Evolutionary conservation across 768 basidiomycete species (phyloP).

Genomic region (Cubamyces lactineus): DNA sequence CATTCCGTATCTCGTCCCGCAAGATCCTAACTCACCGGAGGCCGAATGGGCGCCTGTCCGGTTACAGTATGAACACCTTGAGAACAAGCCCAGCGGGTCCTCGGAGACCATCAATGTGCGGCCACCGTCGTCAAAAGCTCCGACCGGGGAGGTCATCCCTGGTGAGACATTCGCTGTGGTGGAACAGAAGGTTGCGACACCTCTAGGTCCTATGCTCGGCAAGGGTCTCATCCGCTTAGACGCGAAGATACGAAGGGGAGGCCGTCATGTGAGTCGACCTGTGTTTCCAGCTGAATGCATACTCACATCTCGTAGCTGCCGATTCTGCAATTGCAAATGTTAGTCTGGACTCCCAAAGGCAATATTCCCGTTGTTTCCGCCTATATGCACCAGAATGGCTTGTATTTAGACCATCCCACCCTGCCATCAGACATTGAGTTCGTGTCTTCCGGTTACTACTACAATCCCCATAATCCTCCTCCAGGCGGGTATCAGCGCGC

Average conservation of each 20-base stretch:
- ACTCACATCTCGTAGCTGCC: slow-evolving; percentile 57
- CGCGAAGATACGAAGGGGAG: slow-evolving; percentile 70
- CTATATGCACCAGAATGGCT: slow-evolving; percentile 65
- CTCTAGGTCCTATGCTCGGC: slow-evolving; percentile 81
- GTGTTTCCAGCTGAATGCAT: slow-evolving; percentile 5
- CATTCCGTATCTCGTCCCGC: slow-evolving; percentile 61
- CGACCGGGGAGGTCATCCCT: slow-evolving; percentile 54
- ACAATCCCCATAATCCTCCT: slow-evolving; percentile 88
- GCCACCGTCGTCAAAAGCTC: slow-evolving; percentile 55
- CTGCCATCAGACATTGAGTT: slow-evolving; percentile 65
- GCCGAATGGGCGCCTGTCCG: slow-evolving; percentile 71
- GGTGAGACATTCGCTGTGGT: slow-evolving; percentile 82
- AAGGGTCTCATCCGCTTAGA: slow-evolving; percentile 83
- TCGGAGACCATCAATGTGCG: slow-evolving; percentile 82
- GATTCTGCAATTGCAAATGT: slow-evolving; percentile 80
- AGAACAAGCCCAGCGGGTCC: slow-evolving; percentile 47
- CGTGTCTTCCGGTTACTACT: slow-evolving; percentile 65
- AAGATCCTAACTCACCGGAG: slow-evolving; percentile 40
- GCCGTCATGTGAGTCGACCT: slow-evolving; percentile 55
- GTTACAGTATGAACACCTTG: slow-evolving; percentile 69
- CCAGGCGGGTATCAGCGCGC: slow-evolving; percentile 61
- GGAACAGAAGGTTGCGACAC: slow-evolving; percentile 81
- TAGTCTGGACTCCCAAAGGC: slow-evolving; percentile 93
- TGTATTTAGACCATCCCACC: slow-evolving; percentile 82
- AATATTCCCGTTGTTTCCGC: slow-evolving; percentile 84